phyloP scores from a whole-genome alignment of 202 grass and related monocot species.

The Schoenoplectus triqueter region DNA sequence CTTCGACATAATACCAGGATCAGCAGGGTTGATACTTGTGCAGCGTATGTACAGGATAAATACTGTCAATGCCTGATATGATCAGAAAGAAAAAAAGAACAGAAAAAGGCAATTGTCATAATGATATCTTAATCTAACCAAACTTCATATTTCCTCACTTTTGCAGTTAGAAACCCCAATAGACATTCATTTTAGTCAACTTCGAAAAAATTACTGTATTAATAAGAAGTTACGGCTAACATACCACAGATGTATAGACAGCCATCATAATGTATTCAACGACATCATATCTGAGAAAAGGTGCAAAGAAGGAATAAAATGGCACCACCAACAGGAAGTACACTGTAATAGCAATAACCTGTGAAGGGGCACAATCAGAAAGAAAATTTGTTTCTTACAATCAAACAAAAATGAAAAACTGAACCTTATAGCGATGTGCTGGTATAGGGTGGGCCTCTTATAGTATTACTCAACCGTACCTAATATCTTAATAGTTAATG shows the following conservation, averaged over 20 bases:
- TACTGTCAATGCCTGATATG: constrained; percentile 79
- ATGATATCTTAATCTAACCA: background rate
- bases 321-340: constrained; percentile 95
- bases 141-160: background rate
- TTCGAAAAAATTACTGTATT: background rate
- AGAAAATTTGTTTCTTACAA: constrained; percentile 8
- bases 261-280: constrained; percentile 69
- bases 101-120: constrained; percentile 23
- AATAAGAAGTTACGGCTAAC: constrained; percentile 31
- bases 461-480: too few species aligned
- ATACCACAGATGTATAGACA: constrained; percentile 93
- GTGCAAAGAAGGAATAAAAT: constrained; percentile 96
- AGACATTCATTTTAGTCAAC: constrained; percentile 18
- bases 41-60: constrained; percentile 96
- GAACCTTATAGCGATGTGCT: background rate
- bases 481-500: too few species aligned
- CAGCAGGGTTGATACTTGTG: constrained; percentile 97
- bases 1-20: constrained; percentile 96
- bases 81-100: constrained; percentile 18
- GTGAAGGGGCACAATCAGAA: constrained; percentile 37
- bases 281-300: constrained; percentile 74
- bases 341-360: constrained; percentile 94
- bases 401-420: constrained; percentile 12
- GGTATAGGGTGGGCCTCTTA: background rate
- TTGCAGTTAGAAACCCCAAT: constrained; percentile 27